Evolutionary conservation across 1,284 basidiomycete genomes (phyloP).

Genomic region (Cryptococcus sp.): DNA sequence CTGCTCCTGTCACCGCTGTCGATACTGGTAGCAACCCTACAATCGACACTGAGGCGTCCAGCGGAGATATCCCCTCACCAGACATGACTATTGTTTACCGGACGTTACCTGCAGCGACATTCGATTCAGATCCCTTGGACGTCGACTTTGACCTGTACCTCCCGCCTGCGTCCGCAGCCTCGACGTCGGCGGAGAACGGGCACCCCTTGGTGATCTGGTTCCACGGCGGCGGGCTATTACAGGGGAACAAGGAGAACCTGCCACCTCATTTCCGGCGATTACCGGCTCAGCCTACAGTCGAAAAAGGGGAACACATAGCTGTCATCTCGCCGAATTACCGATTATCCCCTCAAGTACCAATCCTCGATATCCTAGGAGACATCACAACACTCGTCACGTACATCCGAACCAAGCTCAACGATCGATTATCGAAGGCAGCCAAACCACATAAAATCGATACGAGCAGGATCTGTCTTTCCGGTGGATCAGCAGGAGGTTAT

Average conservation of each 20-base stretch:
- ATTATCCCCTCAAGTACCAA: conserved; percentile 47
- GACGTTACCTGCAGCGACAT: conserved; percentile 44
- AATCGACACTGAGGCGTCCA: conserved; percentile 13
- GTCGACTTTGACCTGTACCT: conserved; percentile 49
- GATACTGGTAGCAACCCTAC: conserved; percentile 4
- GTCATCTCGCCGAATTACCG: conserved; percentile 50
- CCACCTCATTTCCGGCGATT: conserved; percentile 49
- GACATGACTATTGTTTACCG: conserved; percentile 38
- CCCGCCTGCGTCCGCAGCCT: conserved; percentile 22
- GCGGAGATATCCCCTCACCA: conserved; percentile 31
- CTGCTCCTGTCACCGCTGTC: conserved; percentile 1
- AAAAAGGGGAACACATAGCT: conserved; percentile 27
- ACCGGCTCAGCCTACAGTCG: conserved; percentile 22
- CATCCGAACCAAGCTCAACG: conserved; percentile 40
- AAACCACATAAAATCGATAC: conserved; percentile 38
- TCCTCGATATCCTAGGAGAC: conserved; percentile 48
- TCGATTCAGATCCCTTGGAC: conserved; percentile 45
- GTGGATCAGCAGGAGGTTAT: conserved; percentile 49
- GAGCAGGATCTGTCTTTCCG: conserved; percentile 41
- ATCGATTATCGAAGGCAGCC: conserved; percentile 30
- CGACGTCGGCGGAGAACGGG: conserved; percentile 8
- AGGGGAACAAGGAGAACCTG: conserved; percentile 53
- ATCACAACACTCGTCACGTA: conserved; percentile 35
- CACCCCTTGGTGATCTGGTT: conserved; percentile 49
- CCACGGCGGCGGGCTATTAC: conserved; percentile 49